Evolutionary conservation across 208 protist genomes (phyloP).

Genomic region (Crithidia fasciculata): DNA sequence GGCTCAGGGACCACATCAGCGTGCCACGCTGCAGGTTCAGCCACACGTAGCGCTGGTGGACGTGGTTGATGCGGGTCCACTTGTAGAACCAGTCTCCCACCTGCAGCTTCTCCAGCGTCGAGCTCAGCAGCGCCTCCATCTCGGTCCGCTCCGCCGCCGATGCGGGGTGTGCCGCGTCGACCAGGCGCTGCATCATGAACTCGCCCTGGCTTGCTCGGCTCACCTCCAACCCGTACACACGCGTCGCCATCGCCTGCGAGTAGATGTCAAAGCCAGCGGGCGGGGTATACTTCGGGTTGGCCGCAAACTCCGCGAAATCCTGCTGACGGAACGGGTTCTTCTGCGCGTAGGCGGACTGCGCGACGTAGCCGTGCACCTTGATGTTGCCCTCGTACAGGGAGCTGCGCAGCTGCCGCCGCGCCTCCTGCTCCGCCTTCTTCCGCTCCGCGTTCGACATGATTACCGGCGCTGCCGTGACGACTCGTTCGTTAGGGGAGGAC

Average conservation of each 20-base stretch:
- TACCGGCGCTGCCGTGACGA: constrained; percentile 11
- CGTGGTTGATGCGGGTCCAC: constrained; percentile 63
- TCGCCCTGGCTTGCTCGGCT: constrained; percentile 46
- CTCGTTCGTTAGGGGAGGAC: neutral
- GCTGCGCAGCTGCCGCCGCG: constrained; percentile 10
- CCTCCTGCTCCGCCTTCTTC: constrained; percentile 6
- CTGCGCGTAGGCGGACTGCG: constrained; percentile 69
- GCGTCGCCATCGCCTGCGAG: constrained; percentile 28
- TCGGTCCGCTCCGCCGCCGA: constrained; percentile 30
- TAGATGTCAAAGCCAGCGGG: constrained; percentile 41
- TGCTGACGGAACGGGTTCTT: constrained; percentile 80
- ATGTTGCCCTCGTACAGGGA: constrained; percentile 12
- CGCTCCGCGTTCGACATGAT: constrained; percentile 18
- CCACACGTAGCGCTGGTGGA: constrained; percentile 80
- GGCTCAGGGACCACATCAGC: constrained; percentile 61
- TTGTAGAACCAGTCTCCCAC: constrained; percentile 83
- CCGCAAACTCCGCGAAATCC: constrained; percentile 68
- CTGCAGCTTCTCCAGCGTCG: constrained; percentile 53
- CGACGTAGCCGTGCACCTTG: constrained; percentile 42
- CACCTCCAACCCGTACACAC: constrained; percentile 35
- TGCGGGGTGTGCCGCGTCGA: constrained; percentile 32
- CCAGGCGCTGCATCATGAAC: constrained; percentile 48
- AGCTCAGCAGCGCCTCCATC: constrained; percentile 29
- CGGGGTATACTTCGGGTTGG: constrained; percentile 49
- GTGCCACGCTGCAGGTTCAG: constrained; percentile 62